These are phyloP conservation scores for Pseudogymnoascus sp. DNA, from an alignment of 2,329 filamentous ascomycete species.

Conservation along the genomic window DNA sequence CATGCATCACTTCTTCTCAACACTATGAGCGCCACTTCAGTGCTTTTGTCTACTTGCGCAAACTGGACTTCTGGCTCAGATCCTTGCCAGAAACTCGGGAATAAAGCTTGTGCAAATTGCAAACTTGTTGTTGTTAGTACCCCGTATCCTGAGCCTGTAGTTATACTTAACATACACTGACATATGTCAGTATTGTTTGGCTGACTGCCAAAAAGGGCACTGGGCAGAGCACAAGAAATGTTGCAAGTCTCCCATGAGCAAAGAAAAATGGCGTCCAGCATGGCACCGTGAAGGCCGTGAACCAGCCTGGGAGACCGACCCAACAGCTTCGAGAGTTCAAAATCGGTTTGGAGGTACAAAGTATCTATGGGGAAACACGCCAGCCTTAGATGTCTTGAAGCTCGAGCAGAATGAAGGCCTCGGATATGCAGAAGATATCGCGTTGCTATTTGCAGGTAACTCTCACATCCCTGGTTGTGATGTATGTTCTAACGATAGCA, in stretches of 20 bases:
- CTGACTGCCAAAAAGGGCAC: conserved; percentile 16
- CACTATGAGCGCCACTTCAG: conserved; percentile 10
- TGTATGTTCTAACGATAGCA: conserved; percentile 8
- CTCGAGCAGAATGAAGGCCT: conserved; percentile 16
- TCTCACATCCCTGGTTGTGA: background rate
- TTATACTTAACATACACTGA: background rate
- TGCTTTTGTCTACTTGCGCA: conserved; percentile 10
- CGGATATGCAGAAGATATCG: conserved; percentile 13
- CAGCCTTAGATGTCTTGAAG: conserved; percentile 17
- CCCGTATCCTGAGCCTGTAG: background rate
- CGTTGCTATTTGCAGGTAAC: conserved; percentile 18
- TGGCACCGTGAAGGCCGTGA: conserved; percentile 14
- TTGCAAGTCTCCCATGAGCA: conserved; percentile 16
- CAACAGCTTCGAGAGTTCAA: background rate
- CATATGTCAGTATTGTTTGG: conserved; percentile 14
- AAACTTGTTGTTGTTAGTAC: conserved; percentile 12
- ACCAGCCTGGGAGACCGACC: conserved; percentile 8
- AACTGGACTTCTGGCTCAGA: conserved; percentile 10
- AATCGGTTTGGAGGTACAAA: conserved; percentile 14
- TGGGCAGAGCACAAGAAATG: conserved; percentile 17
- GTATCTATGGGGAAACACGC: conserved; percentile 19
- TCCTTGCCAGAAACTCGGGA: conserved; percentile 10
- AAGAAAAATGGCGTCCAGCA: conserved; percentile 15
- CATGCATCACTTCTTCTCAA: background rate
- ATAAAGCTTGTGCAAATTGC: conserved; percentile 4